phyloP scores from a whole-genome alignment of 345 rosid genomes.

The Arabis hirsuta region DNA sequence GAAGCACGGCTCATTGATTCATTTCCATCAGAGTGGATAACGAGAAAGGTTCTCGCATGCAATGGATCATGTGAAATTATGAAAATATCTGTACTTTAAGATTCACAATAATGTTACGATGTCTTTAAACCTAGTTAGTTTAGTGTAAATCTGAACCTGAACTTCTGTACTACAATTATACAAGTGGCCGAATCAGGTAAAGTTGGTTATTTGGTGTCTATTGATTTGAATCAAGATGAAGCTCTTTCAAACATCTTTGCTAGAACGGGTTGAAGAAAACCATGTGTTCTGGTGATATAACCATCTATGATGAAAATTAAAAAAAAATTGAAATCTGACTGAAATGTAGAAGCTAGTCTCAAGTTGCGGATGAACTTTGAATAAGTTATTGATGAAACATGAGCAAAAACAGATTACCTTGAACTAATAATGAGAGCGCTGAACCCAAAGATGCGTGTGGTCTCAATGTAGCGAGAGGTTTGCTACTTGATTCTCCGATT shows the following conservation, averaged over 20 bases:
- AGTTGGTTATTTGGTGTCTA: constrained; percentile 1
- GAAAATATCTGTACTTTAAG: constrained; percentile 8
- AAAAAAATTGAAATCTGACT: neutral
- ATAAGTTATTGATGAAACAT: neutral
- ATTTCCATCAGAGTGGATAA: neutral
- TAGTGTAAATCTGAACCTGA: neutral
- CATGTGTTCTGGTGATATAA: constrained; percentile 21
- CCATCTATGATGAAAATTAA: constrained; percentile 3
- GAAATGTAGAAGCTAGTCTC: constrained; percentile 14
- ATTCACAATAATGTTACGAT: constrained; percentile 2
- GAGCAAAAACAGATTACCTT: constrained; percentile 54
- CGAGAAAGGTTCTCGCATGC: constrained; percentile 8
- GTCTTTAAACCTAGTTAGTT: constrained; percentile 6
- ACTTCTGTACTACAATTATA: constrained; percentile 5
- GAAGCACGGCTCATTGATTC: constrained; percentile 1
- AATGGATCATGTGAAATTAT: neutral
- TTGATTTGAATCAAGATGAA: neutral
- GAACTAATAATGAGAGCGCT: constrained; percentile 72
- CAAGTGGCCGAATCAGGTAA: neutral
- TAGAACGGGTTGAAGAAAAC: constrained; percentile 5
- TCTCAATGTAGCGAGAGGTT: constrained; percentile 67
- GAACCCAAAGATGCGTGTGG: constrained; percentile 76
- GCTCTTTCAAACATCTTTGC: constrained; percentile 17
- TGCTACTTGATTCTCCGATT: constrained; percentile 74
- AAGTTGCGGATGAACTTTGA: neutral